Evolutionary conservation across 2,329 filamentous ascomycete genomes (phyloP).

Genomic region (Rugonectria rugulosa): DNA sequence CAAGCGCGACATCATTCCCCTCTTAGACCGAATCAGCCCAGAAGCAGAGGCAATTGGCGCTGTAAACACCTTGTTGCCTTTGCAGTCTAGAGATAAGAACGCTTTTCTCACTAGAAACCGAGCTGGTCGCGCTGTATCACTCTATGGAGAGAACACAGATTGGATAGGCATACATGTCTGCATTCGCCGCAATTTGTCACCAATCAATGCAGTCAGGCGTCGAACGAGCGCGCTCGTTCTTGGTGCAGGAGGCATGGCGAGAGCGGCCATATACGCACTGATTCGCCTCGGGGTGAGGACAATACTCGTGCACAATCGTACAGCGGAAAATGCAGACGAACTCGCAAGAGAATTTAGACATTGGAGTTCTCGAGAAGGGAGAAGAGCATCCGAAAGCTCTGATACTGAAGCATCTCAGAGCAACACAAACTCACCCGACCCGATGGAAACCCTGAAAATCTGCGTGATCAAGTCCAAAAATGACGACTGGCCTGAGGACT

Average conservation of each 20-base stretch:
- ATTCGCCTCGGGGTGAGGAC: constrained; percentile 66
- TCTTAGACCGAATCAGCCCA: constrained; percentile 64
- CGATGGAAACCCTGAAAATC: background rate
- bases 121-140: constrained; percentile 61
- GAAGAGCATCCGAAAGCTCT: background rate
- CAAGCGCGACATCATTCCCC: constrained; percentile 66
- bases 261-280: constrained; percentile 65
- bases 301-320: constrained; percentile 67
- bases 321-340: constrained; percentile 56
- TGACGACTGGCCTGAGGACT: constrained; percentile 21
- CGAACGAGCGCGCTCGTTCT: constrained; percentile 50
- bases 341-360: constrained; percentile 48
- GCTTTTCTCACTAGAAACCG: constrained; percentile 54
- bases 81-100: constrained; percentile 51
- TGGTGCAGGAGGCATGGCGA: constrained; percentile 51
- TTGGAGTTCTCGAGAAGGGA: constrained; percentile 17
- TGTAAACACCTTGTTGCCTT: constrained; percentile 69
- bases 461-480: constrained; percentile 39
- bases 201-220: constrained; percentile 58
- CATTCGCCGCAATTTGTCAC: constrained; percentile 66
- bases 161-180: constrained; percentile 71
- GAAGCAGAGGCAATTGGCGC: constrained; percentile 70
- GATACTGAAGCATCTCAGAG: background rate
- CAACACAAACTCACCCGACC: background rate
- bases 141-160: constrained; percentile 73